A percentile compares a stretch with the other conserved stretches of the same genome.
phyloP scores from a whole-genome alignment of 805 yeast genomes.

The Blastobotrys terrestris region DNA sequence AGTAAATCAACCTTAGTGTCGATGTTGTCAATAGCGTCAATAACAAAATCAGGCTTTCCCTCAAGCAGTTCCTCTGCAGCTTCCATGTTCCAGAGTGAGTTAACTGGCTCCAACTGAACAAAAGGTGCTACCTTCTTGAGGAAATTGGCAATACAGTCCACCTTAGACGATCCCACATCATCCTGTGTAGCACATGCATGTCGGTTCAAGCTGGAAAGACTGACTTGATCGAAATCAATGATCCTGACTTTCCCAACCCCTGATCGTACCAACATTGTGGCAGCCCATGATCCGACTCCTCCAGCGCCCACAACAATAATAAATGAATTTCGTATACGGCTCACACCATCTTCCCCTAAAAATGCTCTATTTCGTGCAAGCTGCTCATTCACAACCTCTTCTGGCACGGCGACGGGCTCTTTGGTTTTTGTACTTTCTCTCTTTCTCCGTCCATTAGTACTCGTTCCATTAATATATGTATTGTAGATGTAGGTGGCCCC shows the following conservation, averaged over 20 bases:
- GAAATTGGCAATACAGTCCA: slow-evolving; percentile 67
- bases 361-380: slow-evolving; percentile 91
- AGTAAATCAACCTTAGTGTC: slow-evolving; percentile 93
- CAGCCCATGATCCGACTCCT: slow-evolving; percentile 95
- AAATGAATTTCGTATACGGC: slow-evolving; percentile 58
- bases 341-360: slow-evolving; percentile 79
- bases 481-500: not conserved
- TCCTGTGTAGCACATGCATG: slow-evolving; percentile 88
- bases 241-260: slow-evolving; percentile 77
- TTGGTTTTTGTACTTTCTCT: not conserved
- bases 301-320: slow-evolving; percentile 90
- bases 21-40: slow-evolving; percentile 94
- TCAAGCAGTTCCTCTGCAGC: slow-evolving; percentile 53
- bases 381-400: slow-evolving; percentile 80
- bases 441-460: not conserved
- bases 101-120: slow-evolving; percentile 72
- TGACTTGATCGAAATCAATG: slow-evolving; percentile 94
- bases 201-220: slow-evolving; percentile 84
- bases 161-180: slow-evolving; percentile 93
- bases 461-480: not conserved
- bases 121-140: slow-evolving; percentile 83
- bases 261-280: slow-evolving; percentile 71
- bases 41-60: slow-evolving; percentile 65
- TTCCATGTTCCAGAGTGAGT: slow-evolving; percentile 62
- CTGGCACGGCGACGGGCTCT: slow-evolving; percentile 37